Evolutionary conservation across 192 early-diverging fungal genomes (phyloP), one percentile per base, ranked within the genome.

Genomic region (Backusella liffmaniae): DNA sequence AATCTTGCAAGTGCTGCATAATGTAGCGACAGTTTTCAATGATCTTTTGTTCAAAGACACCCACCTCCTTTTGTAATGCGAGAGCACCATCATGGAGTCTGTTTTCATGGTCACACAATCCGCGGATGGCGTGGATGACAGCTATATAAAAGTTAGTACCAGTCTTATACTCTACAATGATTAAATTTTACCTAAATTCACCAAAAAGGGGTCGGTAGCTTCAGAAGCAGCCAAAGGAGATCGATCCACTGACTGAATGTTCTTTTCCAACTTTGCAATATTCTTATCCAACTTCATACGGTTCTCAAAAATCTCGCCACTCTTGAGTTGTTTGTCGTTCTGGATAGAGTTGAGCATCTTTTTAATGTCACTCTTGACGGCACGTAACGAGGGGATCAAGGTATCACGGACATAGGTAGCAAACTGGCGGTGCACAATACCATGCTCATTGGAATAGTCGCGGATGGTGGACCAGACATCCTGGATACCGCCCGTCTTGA

Each of bases 91-190:
- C 76, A 21, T 83, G 82, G n/a, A 83, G 62, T 21, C 53, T 74
- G 26, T 83, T 83, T 39, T 83, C 82, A 44, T 83, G 66, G 1
- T 75, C 37, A 37, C 66, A 69, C 9, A 80, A 46, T 9, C 44
- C 73, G 1, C 71, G 39, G 29, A 76, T 62, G 15, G 56, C 41
- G 29, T 80, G 62, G 21, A 67, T 76, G 21, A 70, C 37, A 62
- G 56, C 56, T 62, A 26, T 37, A 37, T 8, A 8, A 37, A 37
- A 37, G 36, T 37, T 37, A 37, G 36, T 37, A 26, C 26, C 26
- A 26, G 26, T 26, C 26, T 37, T 37, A 9, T 37, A 37, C 7
- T 6, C 34, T 8, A 37, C 37, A 39, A 8, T 39, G 4, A 4
- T 4, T 44, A 1, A 12, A 62, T 32, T 23, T 62, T 62, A 73